Percentiles rank a stretch among this genome's conserved stretches.
These are phyloP conservation scores for Udeniomyces megalosporus DNA, from an alignment of 768 basidiomycete species.

Conservation along the genomic window DNA sequence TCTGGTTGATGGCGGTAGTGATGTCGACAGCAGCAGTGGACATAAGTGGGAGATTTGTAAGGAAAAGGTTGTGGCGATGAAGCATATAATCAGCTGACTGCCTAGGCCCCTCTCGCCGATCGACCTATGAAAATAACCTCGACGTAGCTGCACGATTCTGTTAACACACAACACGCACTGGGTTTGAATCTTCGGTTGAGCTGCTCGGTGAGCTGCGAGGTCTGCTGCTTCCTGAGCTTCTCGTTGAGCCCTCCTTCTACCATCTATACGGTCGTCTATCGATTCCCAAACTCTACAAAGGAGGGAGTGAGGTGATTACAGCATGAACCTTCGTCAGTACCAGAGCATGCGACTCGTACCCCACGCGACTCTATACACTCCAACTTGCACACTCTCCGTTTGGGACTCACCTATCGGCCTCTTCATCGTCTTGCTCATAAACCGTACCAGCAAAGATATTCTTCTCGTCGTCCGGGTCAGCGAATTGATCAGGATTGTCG, in stretches of 20 bases:
- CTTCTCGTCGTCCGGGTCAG: conserved; percentile 94
- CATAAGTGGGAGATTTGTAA: not conserved
- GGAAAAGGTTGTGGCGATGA: no score
- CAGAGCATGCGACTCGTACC: no score
- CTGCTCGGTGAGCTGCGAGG: conserved; percentile 58
- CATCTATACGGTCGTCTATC: conserved; percentile 85
- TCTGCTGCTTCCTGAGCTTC: conserved; percentile 63
- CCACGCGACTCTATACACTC: no score
- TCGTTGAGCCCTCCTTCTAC: conserved; percentile 58
- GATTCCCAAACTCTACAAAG: conserved; percentile 63
- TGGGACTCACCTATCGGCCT: conserved; percentile 50
- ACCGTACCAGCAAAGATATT: conserved; percentile 90
- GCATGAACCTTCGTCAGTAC: no score
- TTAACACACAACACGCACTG: conserved; percentile 35
- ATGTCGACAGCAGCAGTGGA: no score
- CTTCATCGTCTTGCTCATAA: conserved; percentile 94
- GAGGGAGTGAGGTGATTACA: no score
- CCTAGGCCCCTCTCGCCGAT: no score
- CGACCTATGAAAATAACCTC: not conserved
- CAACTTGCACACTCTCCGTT: not conserved
- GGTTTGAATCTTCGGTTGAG: conserved; percentile 85
- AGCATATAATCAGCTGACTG: no score
- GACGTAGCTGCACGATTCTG: not conserved
- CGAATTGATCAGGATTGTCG: conserved; percentile 75
- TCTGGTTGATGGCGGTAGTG: no score